Base-by-base conservation (phyloP, 108 stramenopile species). In the Ochromonas danica region DNA sequence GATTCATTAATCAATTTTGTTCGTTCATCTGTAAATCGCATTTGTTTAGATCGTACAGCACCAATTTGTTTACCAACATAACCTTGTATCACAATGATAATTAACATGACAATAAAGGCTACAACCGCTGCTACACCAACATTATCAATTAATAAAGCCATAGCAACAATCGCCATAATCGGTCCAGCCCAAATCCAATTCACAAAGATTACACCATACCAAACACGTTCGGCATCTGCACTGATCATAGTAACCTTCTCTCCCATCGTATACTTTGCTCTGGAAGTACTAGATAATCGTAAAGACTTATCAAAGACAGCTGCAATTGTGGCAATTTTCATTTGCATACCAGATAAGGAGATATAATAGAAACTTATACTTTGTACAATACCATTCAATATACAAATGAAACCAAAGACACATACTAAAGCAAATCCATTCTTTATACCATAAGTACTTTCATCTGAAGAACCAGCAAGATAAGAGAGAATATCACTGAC, bases 281-380 rank as follows among this genome's bases (percentile, higher is more conserved):
- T 70, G 14, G 41, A 38, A 14, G 22, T 14, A 42, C 22, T 70
- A 70, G 40, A 40, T 40, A 90, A 77, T 14, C 70, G 43, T 1
- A 92, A 81, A 0, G 87, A 84, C 77, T 95, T 95, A 45, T 84
- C 82, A 39, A 92, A 93, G 35, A 95, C 91, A 0, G 87, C 79
- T 2, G 92, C 91, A 30, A 95, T 87, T n/a, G 82, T 83, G 28
- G 84, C 84, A n/a, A 90, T 85, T 6, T 91, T 89, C 14, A 90
- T 84, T 80, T 90, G 91, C 91, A 93, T 91, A 0, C 90, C 89
- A 39, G 82, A 51, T 51, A 51, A 51, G 22, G 45, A 51, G 22
- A 51, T 22, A 51, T 14, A 51, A 51, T 51, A 51, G 22, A 51
- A 51, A 14, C 14, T 51, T 6, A 51, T 51, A 51, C 22, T 51